Evolutionary conservation across 306 rosid species (phyloP), one percentile per base, ranked within the genome.

Genomic region (Ceratonia siliqua): DNA sequence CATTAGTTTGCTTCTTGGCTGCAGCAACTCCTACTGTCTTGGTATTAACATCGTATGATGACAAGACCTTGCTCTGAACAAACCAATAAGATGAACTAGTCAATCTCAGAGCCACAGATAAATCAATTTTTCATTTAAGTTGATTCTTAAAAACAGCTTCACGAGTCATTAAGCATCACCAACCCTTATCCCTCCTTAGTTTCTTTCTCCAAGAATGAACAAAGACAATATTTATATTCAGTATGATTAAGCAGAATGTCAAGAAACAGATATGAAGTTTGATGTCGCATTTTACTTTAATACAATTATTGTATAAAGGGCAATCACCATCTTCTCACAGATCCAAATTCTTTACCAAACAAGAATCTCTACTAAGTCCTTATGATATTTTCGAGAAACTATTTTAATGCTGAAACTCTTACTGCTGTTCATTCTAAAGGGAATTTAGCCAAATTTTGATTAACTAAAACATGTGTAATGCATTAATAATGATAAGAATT

Each of bases 31-130:
- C 82, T 65, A 20, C 74, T 22, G 85, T 78, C 77, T 79, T 82
- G 46, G 80, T 62, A 45, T 69, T 76, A 42, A 38, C 80, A 55
- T 90, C 86, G 46, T 72, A 78, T 32, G 87, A 82, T 35, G 86
- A 82, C 79, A 86, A 24, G 62, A 49, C 78, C 42, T 78, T 74
- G 65, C 70, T 81, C 96, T 85, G 81, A 54, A 80, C 70, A 69
- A 79, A 76, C 35, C 66, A 75, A 64, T 33, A 46, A 8, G 42
- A 78, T 48, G 41, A 56, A 61, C 18, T n/a, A 28, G 54, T 67
- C 28, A 70, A 70, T 15, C 27, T 27, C 36, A 43, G 15, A 36
- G 6, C 38, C 21, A 22, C 28, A 33, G 52, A 70, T 8, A 24
- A 13, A 32, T 49, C 5, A 14, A 24, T 13, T 70, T 56, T 27